Base-by-base conservation (phyloP, 192 early-diverging fungal genomes). In the Ambispora gerdemannii region DNA sequence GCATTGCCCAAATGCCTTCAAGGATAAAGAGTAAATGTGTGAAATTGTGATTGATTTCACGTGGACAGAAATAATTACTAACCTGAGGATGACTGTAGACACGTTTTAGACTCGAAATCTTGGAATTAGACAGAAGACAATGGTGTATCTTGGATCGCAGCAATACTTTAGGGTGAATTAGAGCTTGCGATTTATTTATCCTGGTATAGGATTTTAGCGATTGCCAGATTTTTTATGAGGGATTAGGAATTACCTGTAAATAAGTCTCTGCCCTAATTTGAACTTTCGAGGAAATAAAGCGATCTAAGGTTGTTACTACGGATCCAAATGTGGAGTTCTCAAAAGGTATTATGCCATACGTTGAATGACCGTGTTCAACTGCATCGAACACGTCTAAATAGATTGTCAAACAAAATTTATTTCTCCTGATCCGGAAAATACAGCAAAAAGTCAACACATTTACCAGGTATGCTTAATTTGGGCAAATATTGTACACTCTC, bases 301-400 rank as follows among this genome's bases (percentile, higher is more conserved):
- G 75, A 72, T 98, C 95, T 20, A 98, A 78, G 0, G 96, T 95
- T 55, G 89, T 79, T 6, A 88, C 84, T 2, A 98, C 96, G 11
- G 85, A 85, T 38, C 96, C 96, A 79, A 83, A 87, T 20, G 89
- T 91, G 8, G 95, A 96, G 78, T 98, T 98, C 75, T 98, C 96
- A 75, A 95, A 93, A 1, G 96, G 96, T 3, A 98, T 90, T 61
- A 98, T 77, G 4, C 94, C 94, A 71, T 94, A 97, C n/a, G 89
- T 91, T 2, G 86, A 82, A 28, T 81, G 82, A 27, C 89, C 89
- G 8, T 83, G 82, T 72, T 88, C 89, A 0, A 92, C 90, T 0
- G 89, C 88, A 24, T 79, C 82, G 75, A 96, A 90, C 1, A 98
- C 91, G 63, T 92, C 93, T 4, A 56, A 27, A 32, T 11, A 17